Evolutionary conservation across 441 rosid species (phyloP), one percentile per base, ranked within the genome.

Genomic region (Aquilaria agallochum): DNA sequence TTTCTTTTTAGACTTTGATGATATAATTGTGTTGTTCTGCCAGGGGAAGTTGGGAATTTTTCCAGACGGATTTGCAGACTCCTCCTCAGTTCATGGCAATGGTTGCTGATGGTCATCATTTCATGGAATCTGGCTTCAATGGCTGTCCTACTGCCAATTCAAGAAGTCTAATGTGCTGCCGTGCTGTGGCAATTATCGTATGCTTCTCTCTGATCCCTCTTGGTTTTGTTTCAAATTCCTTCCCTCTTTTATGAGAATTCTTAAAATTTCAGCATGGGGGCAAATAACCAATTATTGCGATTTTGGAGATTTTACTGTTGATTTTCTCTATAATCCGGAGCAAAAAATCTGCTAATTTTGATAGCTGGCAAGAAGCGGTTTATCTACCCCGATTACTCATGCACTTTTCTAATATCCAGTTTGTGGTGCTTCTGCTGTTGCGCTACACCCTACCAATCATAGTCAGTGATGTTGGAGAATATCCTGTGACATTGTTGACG

Each of bases 361-460:
- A 36, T 36, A 7, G 42, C 42, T 36, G 7, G 7, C 6, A 36
- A 36, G 42, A 36, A 7, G 6, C 42, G 42, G 42, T 1, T 34
- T 7, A 4, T 7, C 42, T 36, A 47, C 31, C 42, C 14, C 7
- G 15, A 32, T 34, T 9, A 8, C 31, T 50, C 32, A 4, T 55
- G 67, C 31, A 20, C 54, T 51, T 54, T 31, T 9, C 12, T 44
- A 31, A 8, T 75, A 57, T 73, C 72, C 76, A 93, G 98, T 88
- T 93, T 60, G 75, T 84, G 68, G 63, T 82, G 65, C 86, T 92
- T 60, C 71, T 92, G 50, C 81, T 92, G 61, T 68, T 88, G 50
- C 90, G 94, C 59, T 88, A 83, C 60, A 77, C 84, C 60, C 86
- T 90, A 66, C 94, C 98, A 2, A 53, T 88, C 55, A 40, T 90